Percentiles rank a stretch among this genome's conserved stretches.
Evolutionary conservation across 345 rosid genomes (phyloP).

Genomic region (Citrus inodora): DNA sequence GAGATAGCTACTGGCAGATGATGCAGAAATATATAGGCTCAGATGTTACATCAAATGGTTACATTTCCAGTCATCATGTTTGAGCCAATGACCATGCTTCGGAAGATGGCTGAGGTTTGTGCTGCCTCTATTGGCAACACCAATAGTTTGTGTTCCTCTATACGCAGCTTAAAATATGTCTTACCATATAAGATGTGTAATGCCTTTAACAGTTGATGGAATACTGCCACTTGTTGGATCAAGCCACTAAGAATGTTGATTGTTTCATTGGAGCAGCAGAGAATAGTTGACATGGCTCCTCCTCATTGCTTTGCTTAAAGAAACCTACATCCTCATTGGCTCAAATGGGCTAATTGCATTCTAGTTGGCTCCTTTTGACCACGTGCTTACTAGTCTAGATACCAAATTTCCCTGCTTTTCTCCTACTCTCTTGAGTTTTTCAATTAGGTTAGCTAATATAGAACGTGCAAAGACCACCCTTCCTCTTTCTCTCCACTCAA

Average conservation of each 20-base stretch:
- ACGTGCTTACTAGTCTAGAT: too few relatives aligned
- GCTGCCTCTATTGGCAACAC: background rate
- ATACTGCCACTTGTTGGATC: constrained; percentile 73
- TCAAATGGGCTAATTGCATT: too few relatives aligned
- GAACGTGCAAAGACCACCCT: too few relatives aligned
- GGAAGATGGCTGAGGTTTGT: constrained; percentile 92
- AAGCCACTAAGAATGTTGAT: constrained; percentile 47
- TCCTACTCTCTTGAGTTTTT: too few relatives aligned
- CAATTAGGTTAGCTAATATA: too few relatives aligned
- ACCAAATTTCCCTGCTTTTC: too few relatives aligned
- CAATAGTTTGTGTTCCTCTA: background rate
- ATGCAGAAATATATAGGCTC: constrained; percentile 90
- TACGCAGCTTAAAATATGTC: background rate
- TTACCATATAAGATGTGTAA: background rate
- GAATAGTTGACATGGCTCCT: too few relatives aligned
- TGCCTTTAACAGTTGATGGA: constrained; percentile 71
- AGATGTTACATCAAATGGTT: constrained; percentile 86
- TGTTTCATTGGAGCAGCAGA: background rate
- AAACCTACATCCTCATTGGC: too few relatives aligned
- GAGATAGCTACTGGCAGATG: constrained; percentile 92
- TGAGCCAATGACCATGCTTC: constrained; percentile 96
- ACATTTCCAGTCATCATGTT: constrained; percentile 90
- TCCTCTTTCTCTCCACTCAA: too few relatives aligned
- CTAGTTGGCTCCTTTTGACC: too few relatives aligned
- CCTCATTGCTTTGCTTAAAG: too few relatives aligned